These are phyloP conservation scores for Sclerotinia nivalis DNA, from an alignment of 2,329 filamentous ascomycete genomes.

Conservation along the genomic window DNA sequence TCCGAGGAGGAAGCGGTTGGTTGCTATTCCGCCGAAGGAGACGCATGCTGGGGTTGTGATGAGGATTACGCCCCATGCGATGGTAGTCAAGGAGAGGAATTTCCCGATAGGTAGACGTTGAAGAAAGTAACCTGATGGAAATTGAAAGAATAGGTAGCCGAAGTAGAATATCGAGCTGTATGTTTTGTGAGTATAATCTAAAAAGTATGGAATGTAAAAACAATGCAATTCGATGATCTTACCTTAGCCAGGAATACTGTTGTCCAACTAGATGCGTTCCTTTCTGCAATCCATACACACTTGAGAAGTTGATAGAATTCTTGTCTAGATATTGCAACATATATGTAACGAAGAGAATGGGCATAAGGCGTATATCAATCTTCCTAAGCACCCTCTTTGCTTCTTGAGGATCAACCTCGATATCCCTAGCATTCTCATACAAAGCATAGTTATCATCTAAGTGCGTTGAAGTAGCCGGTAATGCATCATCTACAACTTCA, in stretches of 20 bases:
- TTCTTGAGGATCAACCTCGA: slow-evolving; percentile 35
- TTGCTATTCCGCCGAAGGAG: slow-evolving; percentile 61
- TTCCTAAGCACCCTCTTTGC: slow-evolving; percentile 50
- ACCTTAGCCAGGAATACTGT: slow-evolving; percentile 54
- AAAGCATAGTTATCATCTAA: slow-evolving; percentile 45
- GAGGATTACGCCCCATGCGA: slow-evolving; percentile 52
- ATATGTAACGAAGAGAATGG: slow-evolving; percentile 58
- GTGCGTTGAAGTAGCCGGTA: slow-evolving; percentile 31
- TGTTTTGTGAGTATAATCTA: not conserved
- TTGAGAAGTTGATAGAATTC: slow-evolving; percentile 53
- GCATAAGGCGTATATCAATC: slow-evolving; percentile 57
- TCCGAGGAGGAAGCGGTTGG: slow-evolving; percentile 57
- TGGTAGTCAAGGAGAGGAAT: slow-evolving; percentile 47
- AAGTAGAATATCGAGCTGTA: slow-evolving; percentile 54
- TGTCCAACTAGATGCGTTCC: slow-evolving; percentile 51
- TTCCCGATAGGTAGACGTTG: slow-evolving; percentile 52
- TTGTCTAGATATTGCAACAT: slow-evolving; percentile 65
- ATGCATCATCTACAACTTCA: slow-evolving; percentile 21
- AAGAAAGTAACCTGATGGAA: slow-evolving; percentile 49
- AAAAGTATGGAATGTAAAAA: not conserved
- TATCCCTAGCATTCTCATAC: slow-evolving; percentile 40
- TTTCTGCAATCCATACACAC: slow-evolving; percentile 50
- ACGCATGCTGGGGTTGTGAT: slow-evolving; percentile 52
- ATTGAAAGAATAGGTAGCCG: slow-evolving; percentile 50
- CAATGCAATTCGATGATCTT: slow-evolving; percentile 12